Percentiles rank a stretch among this genome's conserved stretches.
Conservation (phyloP, 1,139 yeast species). For the Ogataea hybrid region DNA sequence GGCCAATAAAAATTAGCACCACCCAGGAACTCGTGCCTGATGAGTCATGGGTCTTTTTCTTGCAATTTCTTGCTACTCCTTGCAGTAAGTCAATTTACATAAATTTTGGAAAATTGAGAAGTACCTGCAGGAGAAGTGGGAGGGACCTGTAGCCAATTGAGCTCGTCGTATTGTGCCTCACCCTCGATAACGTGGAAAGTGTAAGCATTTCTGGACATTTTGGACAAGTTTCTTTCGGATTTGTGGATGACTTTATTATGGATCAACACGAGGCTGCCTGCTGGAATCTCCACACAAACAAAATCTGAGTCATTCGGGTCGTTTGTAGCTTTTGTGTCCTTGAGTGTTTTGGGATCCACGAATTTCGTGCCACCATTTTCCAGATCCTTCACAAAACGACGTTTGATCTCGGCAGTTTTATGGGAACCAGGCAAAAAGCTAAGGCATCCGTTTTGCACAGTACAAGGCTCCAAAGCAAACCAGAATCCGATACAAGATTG, state of each 20-base stretch:
- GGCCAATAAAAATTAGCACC: too few species aligned
- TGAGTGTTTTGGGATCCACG: conserved; percentile 30
- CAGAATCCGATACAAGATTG: conserved; percentile 75
- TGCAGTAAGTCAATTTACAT: background rate
- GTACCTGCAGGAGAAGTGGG: conserved; percentile 34
- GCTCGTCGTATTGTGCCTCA: conserved; percentile 50
- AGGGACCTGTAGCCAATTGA: conserved; percentile 80
- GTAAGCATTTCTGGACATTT: conserved; percentile 66
- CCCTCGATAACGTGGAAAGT: conserved; percentile 83
- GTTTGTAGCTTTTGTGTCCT: conserved; percentile 30
- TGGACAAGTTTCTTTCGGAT: conserved; percentile 58
- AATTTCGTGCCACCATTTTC: conserved; percentile 53
- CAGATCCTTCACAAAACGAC: conserved; percentile 59
- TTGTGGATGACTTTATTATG: conserved; percentile 72
- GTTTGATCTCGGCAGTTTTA: conserved; percentile 52
- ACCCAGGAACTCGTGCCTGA: too few species aligned
- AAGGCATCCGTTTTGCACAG: conserved; percentile 64
- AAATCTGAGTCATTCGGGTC: conserved; percentile 37
- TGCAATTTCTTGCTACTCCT: too few species aligned
- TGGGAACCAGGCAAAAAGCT: conserved; percentile 77
- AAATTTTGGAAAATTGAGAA: background rate
- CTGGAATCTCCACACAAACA: conserved; percentile 58
- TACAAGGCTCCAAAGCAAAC: conserved; percentile 80
- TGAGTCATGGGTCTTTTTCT: too few species aligned
- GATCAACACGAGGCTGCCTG: conserved; percentile 68